Evolutionary conservation across 495 filamentous ascomycete species (phyloP).

Genomic region (Tuber borchii): DNA sequence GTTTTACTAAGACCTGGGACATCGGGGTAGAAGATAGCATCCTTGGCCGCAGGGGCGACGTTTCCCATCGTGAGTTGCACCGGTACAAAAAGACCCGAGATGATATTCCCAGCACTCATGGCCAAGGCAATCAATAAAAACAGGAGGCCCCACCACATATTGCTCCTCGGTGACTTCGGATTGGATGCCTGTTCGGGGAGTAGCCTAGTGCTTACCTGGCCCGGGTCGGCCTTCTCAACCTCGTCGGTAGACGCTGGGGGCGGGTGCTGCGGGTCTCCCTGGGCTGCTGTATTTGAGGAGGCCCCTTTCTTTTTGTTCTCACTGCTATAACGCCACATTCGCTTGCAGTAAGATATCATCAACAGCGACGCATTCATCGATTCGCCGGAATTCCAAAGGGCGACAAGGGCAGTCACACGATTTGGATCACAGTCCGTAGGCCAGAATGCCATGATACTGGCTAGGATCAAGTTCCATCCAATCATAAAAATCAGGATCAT

Average conservation of each 20-base stretch:
- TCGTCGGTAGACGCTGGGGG: too few relatives aligned
- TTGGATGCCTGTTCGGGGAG: too few relatives aligned
- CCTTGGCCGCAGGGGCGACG: not conserved
- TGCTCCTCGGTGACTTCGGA: not conserved
- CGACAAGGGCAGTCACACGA: not conserved
- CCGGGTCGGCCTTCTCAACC: too few relatives aligned
- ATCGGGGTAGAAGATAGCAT: not conserved
- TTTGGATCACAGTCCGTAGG: not conserved
- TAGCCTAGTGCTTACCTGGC: too few relatives aligned
- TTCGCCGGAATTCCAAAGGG: not conserved
- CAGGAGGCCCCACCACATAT: not conserved
- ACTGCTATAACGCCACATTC: too few relatives aligned
- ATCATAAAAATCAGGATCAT: not conserved
- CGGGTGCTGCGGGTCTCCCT: too few relatives aligned
- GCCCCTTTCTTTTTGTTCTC: too few relatives aligned
- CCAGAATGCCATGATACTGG: not conserved
- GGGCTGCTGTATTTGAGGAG: too few relatives aligned
- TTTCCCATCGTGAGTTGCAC: not conserved
- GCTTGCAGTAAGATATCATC: not conserved
- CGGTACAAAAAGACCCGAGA: not conserved
- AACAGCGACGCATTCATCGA: not conserved
- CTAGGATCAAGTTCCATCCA: not conserved
- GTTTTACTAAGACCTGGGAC: rapidly evolving
- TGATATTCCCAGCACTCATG: not conserved
- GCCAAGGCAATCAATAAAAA: not conserved